Evolutionary conservation across 2,329 filamentous ascomycete species (phyloP).

Genomic region (Aspergillus sergii): DNA sequence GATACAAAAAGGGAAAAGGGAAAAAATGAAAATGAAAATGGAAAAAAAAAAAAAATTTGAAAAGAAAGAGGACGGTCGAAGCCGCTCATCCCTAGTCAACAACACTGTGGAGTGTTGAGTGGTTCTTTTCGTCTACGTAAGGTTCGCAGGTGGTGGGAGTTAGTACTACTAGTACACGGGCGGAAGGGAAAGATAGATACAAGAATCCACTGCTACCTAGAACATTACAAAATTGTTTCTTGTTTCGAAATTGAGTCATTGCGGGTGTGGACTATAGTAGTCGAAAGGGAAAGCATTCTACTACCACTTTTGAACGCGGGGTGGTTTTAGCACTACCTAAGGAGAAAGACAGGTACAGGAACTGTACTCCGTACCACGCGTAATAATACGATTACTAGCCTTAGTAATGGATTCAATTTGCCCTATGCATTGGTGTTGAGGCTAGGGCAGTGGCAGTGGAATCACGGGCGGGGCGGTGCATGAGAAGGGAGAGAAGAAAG

Average conservation of each 20-base stretch:
- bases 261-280: conserved; percentile 1
- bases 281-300: background rate
- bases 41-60: background rate
- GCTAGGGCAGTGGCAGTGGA: conserved; percentile 36
- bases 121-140: conserved; percentile 5
- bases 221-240: background rate
- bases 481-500: conserved; percentile 20
- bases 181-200: conserved; percentile 4
- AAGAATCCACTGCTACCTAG: background rate
- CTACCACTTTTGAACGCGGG: conserved; percentile 14
- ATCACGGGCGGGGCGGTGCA: conserved; percentile 31
- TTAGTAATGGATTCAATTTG: background rate
- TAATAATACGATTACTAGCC: conserved; percentile 15
- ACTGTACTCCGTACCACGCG: background rate
- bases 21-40: background rate
- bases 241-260: background rate
- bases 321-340: background rate
- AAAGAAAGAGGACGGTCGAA: conserved; percentile 8
- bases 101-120: conserved; percentile 13
- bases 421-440: conserved; percentile 23
- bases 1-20: background rate
- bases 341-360: background rate
- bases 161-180: background rate
- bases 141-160: conserved; percentile 7
- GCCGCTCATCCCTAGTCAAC: conserved; percentile 19